A percentile compares a stretch with the other conserved stretches of the same genome.
phyloP scores from a whole-genome alignment of 1,139 yeast genomes.

The Tardiomyces digboiensis region DNA sequence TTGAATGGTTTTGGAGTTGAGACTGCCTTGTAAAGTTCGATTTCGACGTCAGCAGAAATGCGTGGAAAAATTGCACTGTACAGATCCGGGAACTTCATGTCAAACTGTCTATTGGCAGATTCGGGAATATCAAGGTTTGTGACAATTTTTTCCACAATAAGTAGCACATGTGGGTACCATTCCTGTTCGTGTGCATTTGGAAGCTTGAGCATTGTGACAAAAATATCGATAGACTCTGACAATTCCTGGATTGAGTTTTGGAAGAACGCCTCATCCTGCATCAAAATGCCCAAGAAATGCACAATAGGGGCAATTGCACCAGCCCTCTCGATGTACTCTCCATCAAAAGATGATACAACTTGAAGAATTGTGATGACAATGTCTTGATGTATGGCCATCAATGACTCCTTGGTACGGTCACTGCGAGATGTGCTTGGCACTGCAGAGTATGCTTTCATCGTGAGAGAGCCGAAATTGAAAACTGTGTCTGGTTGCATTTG shows the following conservation, averaged over 20 bases:
- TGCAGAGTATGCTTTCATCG: background rate
- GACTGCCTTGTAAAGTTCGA: constrained; percentile 35
- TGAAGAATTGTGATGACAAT: constrained; percentile 29
- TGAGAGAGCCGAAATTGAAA: background rate
- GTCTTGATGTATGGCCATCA: constrained; percentile 15
- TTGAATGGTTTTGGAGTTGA: constrained; percentile 32
- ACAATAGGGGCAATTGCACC: constrained; percentile 35
- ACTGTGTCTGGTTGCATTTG: constrained; percentile 34
- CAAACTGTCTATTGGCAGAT: constrained; percentile 7
- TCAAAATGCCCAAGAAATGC: constrained; percentile 38
- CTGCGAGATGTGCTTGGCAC: background rate
- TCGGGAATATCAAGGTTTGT: constrained; percentile 16
- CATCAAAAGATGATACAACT: constrained; percentile 27
- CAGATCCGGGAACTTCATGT: constrained; percentile 6
- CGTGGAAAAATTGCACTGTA: constrained; percentile 6
- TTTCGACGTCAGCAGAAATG: constrained; percentile 16
- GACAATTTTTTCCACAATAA: constrained; percentile 21
- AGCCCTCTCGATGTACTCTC: constrained; percentile 20
- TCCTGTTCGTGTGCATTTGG: constrained; percentile 12
- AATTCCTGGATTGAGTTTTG: constrained; percentile 34
- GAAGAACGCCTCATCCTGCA: constrained; percentile 22
- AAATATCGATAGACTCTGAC: constrained; percentile 26
- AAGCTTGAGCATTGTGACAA: constrained; percentile 14
- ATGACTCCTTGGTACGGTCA: constrained; percentile 7
- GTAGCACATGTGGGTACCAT: constrained; percentile 25